Evolutionary conservation across 2,329 filamentous ascomycete species (phyloP), one percentile per base, ranked within the genome.

Genomic region (Xylogone sp.): DNA sequence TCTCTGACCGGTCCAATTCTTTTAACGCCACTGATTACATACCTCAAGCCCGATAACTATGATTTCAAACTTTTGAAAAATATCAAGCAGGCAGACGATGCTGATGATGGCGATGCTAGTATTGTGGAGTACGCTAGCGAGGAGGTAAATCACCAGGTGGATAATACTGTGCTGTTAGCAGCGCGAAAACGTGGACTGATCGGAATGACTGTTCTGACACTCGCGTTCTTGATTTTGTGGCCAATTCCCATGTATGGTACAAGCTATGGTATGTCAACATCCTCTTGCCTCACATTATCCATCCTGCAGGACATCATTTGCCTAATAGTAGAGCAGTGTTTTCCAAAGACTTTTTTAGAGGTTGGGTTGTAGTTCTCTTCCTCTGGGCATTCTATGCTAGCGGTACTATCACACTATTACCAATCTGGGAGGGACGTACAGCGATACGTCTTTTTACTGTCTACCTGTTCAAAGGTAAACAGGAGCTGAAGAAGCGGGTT

Each of bases 301-400:
- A n/a, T n/a, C n/a, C n/a, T n/a, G n/a, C n/a, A n/a, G n/a, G n/a
- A n/a, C n/a, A n/a, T n/a, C n/a, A n/a, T 21, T 16, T 50, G 10
- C 29, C 34, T 44, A 29, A 27, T 13, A 42, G n/a, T 21, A 7
- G 19, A n/a, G 7, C 21, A 47, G 50, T 54, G 4, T 54, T 54
- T 22, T 51, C 48, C 10, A 52, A 54, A 44, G 49, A 45, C 8
- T 64, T 64, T 49, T 64, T 62, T 51, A 60, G 51, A 18, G 59
- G 56, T 27, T 64, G 61, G 61, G 52, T 63, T 27, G 57, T 59
- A 6, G 51, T 63, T 3, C 53, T 56, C 3, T 62, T 64, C 42
- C 21, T 64, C 3, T 63, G 60, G 61, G 58, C 58, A 1, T 59
- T 61, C 51, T 59, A 54, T 34, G 61, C 61, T 6, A 51, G 48